Base-by-base conservation (phyloP, 2,329 filamentous ascomycete genomes). In the Metarhizium humberi region DNA sequence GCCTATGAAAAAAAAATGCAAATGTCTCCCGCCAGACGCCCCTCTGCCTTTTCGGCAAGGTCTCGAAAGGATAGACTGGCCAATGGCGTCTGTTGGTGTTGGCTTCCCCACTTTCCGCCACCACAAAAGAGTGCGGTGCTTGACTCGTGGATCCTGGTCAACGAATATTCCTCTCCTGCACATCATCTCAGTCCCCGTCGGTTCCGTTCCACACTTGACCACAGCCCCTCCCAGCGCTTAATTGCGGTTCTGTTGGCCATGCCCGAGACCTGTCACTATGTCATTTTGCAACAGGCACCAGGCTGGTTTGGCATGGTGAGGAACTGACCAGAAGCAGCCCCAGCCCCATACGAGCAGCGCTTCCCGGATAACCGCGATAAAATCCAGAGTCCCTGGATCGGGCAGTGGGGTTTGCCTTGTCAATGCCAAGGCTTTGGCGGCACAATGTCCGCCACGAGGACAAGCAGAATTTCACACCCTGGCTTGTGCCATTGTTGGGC, bases 381-480 rank as follows among this genome's bases (percentile, higher is more conserved):
- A 29, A 50, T 34, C 30, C 43, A 45, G 40, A 29, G 51, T 45
- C 47, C 48, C 32, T 42, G 34, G 14, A n/a, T 42, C 43, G 20
- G 55, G 18, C 38, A 42, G 51, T 6, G 51, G 36, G 29, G 32
- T 32, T 43, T 56, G 29, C 51, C 55, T 53, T 49, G 55, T 54
- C 51, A 52, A 5, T 34, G 55, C 55, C 55, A 56, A 54, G 55
- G n/a, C 30, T 40, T 34, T 32, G 40, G 51, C 45, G 54, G 55
- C 55, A 48, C 20, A 46, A 45, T 43, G 42, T 40, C 42, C 18
- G 36, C 51, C 51, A 56, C 55, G 48, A 56, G 48, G 52, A 51
- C 43, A 49, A 48, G 48, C 51, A 56, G 55, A 54, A 51, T 54
- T 53, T 56, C 40, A 48, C 38, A 51, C 43, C 47, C 50, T 50